A percentile compares a stretch with the other conserved stretches of the same genome.
Conservation (phyloP, 805 yeast genomes). For the Spathaspora arborariae region DNA sequence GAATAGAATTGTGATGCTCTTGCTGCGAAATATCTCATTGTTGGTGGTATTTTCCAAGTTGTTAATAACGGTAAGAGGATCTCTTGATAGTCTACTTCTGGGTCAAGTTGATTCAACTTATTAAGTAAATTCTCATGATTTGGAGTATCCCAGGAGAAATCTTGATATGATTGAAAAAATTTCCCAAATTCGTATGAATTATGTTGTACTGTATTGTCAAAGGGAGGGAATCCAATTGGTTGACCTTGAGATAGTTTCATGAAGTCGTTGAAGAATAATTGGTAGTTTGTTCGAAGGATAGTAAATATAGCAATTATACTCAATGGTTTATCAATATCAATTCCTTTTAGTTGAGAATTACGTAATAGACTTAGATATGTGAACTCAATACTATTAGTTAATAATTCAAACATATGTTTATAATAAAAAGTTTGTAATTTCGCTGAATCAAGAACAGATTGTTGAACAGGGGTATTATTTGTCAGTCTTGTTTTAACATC, state of each 20-base stretch:
- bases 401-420: slow-evolving; percentile 41
- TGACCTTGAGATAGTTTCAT: slow-evolving; percentile 43
- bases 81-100: slow-evolving; percentile 8
- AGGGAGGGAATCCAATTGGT: slow-evolving; percentile 37
- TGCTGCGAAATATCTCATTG: slow-evolving; percentile 53
- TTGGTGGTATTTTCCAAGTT: slow-evolving; percentile 52
- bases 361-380: slow-evolving; percentile 42
- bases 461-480: slow-evolving; percentile 44
- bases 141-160: not conserved
- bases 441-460: slow-evolving; percentile 46
- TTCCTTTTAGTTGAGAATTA: slow-evolving; percentile 44
- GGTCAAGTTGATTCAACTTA: slow-evolving; percentile 13
- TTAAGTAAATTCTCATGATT: slow-evolving; percentile 6
- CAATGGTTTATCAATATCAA: slow-evolving; percentile 49
- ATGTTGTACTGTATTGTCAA: slow-evolving; percentile 22
- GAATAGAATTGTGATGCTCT: slow-evolving; percentile 47
- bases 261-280: slow-evolving; percentile 40
- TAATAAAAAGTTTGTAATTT: slow-evolving; percentile 62
- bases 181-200: slow-evolving; percentile 5
- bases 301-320: slow-evolving; percentile 36
- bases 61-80: slow-evolving; percentile 22
- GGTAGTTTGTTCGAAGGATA: slow-evolving; percentile 33
- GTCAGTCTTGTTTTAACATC: slow-evolving; percentile 63
- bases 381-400: slow-evolving; percentile 18
- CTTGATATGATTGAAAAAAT: slow-evolving; percentile 4